Percentiles rank a stretch among this genome's conserved stretches.
phyloP scores from a whole-genome alignment of 129 eudicot species.

The Solidago caesia region DNA sequence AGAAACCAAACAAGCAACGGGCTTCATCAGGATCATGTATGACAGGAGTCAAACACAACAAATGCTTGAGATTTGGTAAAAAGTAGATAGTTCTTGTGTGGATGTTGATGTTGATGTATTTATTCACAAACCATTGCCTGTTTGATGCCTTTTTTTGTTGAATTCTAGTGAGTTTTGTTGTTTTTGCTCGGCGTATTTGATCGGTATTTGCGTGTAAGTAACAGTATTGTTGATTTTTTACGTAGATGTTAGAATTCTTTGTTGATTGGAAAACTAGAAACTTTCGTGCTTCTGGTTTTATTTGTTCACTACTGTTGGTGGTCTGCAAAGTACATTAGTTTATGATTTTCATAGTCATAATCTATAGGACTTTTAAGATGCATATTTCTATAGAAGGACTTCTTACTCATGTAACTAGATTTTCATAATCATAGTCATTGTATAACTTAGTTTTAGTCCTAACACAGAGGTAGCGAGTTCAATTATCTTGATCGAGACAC shows the following conservation, averaged over 20 bases:
- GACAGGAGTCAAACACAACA: constrained; percentile 64
- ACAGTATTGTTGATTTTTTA: constrained; percentile 19
- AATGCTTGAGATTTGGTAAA: constrained; percentile 70
- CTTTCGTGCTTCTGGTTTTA: constrained; percentile 17
- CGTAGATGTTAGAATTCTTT: constrained; percentile 23
- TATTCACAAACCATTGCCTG: constrained; percentile 22
- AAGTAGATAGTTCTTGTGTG: constrained; percentile 27
- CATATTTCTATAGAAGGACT: neutral
- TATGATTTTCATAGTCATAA: neutral
- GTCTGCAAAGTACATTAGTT: neutral
- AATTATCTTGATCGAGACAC: too few species aligned
- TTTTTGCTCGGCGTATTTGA: constrained; percentile 20
- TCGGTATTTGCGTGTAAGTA: constrained; percentile 28
- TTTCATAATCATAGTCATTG: neutral
- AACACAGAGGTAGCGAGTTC: too few species aligned
- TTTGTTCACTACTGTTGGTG: constrained; percentile 15
- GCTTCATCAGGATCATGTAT: constrained; percentile 39
- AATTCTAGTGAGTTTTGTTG: constrained; percentile 23
- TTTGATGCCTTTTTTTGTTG: constrained; percentile 28
- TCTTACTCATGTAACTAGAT: neutral
- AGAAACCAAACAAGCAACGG: constrained; percentile 46
- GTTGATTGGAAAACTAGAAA: constrained; percentile 12
- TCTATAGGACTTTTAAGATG: neutral
- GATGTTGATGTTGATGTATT: constrained; percentile 23
- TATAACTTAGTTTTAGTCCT: too few species aligned